phyloP scores from a whole-genome alignment of 2,329 filamentous ascomycete species.

The Exophiala dermatitidis region DNA sequence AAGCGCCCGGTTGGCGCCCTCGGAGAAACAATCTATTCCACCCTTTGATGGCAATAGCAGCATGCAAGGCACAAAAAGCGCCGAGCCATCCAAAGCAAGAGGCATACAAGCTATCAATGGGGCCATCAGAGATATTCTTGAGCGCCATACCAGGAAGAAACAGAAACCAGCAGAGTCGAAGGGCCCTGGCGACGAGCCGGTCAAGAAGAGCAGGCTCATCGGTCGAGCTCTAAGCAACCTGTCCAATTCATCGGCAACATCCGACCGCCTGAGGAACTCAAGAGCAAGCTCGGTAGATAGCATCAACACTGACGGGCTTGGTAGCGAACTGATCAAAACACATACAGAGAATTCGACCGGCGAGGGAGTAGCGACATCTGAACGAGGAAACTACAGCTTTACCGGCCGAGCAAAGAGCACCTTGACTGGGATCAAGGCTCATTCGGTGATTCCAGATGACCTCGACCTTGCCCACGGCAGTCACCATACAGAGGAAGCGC shows the following conservation, averaged over 20 bases:
- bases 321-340: conserved; percentile 29
- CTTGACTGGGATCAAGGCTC: conserved; percentile 31
- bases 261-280: conserved; percentile 29
- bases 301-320: conserved; percentile 35
- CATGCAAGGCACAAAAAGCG: conserved; percentile 2
- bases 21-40: conserved; percentile 11
- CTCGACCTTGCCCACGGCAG: conserved; percentile 19
- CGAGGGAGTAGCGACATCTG: conserved; percentile 3
- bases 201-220: conserved; percentile 35
- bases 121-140: conserved; percentile 38
- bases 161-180: conserved; percentile 16
- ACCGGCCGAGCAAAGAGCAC: conserved; percentile 18
- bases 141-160: conserved; percentile 32
- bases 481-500: conserved; percentile 33
- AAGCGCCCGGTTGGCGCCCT: background rate
- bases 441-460: conserved; percentile 31
- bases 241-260: conserved; percentile 34
- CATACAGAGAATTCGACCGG: conserved; percentile 2
- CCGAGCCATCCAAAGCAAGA: conserved; percentile 10
- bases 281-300: conserved; percentile 46
- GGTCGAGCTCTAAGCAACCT: conserved; percentile 39
- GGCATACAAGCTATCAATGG: conserved; percentile 29
- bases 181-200: conserved; percentile 19
- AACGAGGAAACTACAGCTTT: conserved; percentile 14
- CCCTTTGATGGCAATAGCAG: conserved; percentile 16